These are phyloP conservation scores for Chlamydomonas schloesseri DNA, from an alignment of 139 green algal species.

Conservation along the genomic window DNA sequence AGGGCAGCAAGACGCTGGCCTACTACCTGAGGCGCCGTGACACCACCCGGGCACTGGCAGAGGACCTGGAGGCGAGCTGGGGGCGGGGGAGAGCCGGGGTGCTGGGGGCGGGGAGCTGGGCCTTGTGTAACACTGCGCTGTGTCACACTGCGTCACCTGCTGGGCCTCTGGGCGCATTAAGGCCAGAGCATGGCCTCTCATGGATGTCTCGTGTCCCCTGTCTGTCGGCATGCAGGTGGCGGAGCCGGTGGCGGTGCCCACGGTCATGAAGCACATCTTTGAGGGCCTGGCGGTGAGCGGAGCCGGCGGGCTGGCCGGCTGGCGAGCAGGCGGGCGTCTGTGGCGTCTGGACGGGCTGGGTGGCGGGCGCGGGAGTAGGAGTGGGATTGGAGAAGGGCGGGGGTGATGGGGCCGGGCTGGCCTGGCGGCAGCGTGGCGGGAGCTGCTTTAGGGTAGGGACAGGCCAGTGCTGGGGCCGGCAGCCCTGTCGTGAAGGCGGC, in stretches of 20 bases:
- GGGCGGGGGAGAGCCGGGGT: not conserved
- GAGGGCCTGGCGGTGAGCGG: slow-evolving; percentile 72
- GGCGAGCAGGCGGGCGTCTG: too few species aligned
- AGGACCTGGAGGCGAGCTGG: slow-evolving; percentile 63
- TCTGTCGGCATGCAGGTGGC: slow-evolving; percentile 29
- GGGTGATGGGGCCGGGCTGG: not conserved
- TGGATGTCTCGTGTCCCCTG: too few species aligned
- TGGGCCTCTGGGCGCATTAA: too few species aligned
- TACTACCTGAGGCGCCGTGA: slow-evolving; percentile 88
- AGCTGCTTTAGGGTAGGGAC: too few species aligned
- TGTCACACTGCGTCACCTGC: too few species aligned
- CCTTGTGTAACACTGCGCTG: too few species aligned
- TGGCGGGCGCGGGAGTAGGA: not conserved
- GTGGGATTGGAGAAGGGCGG: not conserved
- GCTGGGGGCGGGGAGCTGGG: not conserved
- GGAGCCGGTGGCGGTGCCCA: slow-evolving; percentile 71
- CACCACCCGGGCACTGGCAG: slow-evolving; percentile 70
- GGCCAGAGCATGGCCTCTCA: too few species aligned
- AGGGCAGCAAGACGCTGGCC: slow-evolving; percentile 76
- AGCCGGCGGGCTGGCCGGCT: too few species aligned
- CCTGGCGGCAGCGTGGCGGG: too few species aligned
- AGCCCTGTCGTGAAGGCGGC: too few species aligned
- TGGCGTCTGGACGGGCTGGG: too few species aligned
- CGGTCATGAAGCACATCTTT: slow-evolving; percentile 85
- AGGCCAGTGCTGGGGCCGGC: too few species aligned